Conservation (phyloP, 2,329 filamentous ascomycete genomes). For the Fusarium pininemorale region DNA sequence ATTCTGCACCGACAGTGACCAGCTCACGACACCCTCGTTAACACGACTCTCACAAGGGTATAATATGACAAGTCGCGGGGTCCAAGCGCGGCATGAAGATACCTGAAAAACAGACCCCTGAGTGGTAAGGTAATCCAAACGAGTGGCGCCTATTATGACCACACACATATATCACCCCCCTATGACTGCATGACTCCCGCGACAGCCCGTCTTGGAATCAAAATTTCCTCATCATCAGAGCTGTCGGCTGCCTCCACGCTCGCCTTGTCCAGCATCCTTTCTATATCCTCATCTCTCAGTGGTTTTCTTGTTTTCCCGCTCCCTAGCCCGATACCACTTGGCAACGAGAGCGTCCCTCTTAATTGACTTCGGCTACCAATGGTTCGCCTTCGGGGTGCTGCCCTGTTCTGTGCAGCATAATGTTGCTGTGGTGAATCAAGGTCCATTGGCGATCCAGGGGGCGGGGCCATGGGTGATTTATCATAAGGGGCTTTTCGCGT, state of each 20-base stretch:
- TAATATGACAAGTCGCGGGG: not conserved
- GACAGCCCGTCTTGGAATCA: slow-evolving; percentile 51
- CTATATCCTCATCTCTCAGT: slow-evolving; percentile 65
- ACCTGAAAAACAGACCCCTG: not conserved
- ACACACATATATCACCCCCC: not conserved
- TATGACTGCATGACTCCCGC: slow-evolving; percentile 44
- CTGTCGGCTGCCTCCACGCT: slow-evolving; percentile 61
- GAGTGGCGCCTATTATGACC: not conserved
- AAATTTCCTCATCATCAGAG: slow-evolving; percentile 67
- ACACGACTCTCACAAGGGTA: not conserved
- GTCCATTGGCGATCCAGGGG: slow-evolving; percentile 59
- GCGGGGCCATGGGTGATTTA: slow-evolving; percentile 52
- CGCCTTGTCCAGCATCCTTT: slow-evolving; percentile 65
- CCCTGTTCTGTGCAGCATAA: slow-evolving; percentile 42
- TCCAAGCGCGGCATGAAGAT: not conserved
- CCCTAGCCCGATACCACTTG: slow-evolving; percentile 57
- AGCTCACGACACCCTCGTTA: not conserved
- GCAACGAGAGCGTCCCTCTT: slow-evolving; percentile 57
- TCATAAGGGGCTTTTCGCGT: slow-evolving; percentile 60
- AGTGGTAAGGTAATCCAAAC: not conserved
- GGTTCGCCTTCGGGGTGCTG: slow-evolving; percentile 55
- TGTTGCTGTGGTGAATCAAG: slow-evolving; percentile 49
- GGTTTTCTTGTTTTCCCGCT: slow-evolving; percentile 50
- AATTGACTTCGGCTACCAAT: slow-evolving; percentile 52
- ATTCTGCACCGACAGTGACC: not conserved